Base-by-base conservation (phyloP, 495 filamentous ascomycete species). In the Penicillium lagena region DNA sequence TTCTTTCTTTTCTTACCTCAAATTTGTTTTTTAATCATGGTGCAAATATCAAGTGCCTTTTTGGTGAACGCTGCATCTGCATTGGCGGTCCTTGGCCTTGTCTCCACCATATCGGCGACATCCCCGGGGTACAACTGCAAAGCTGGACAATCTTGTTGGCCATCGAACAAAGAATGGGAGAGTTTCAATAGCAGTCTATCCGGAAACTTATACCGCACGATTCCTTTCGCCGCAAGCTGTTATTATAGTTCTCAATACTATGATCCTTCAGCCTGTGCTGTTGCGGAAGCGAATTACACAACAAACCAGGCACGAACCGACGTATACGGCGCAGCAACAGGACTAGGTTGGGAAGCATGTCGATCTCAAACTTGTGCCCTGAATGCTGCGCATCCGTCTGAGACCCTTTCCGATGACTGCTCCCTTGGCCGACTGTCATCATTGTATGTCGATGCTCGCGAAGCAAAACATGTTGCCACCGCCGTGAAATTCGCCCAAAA, bases 171-270 rank as follows among this genome's bases (percentile, higher is more conserved):
- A 34, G 49, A 59, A 49, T 59, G 56, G 56, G 35, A 52, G 39
- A 12, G 40, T 32, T 42, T 59, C 46, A 59, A 59, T 35, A 36
- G 10, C 22, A 56, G 40, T 31, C 14, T 59, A 11, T 38, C 32
- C 34, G 56, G 53, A 7, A 30, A 47, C 12, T 35, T 59, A 13
- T 31, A 43, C 33, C 15, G 38, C 12, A 58, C 54, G 7, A 33
- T 52, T 37, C 54, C 57, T 6, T 42, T 44, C 22, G 57, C 44
- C 30, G 50, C 54, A 10, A 15, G 41, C 17, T 60, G 57, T 12
- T 60, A 57, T 31, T 17, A 37, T 7, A 45, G 29, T 36, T 55
- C 51, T n/a, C 9, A 39, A 7, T 22, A 43, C 32, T 55, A 52
- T 27, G 37, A 58, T 27, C 5, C n/a, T 13, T 5, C 39, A 6